A percentile compares a stretch with the other conserved stretches of the same genome.
These are phyloP conservation scores for Arctium lappa DNA, from an alignment of 129 eudicot genomes.

Conservation along the genomic window DNA sequence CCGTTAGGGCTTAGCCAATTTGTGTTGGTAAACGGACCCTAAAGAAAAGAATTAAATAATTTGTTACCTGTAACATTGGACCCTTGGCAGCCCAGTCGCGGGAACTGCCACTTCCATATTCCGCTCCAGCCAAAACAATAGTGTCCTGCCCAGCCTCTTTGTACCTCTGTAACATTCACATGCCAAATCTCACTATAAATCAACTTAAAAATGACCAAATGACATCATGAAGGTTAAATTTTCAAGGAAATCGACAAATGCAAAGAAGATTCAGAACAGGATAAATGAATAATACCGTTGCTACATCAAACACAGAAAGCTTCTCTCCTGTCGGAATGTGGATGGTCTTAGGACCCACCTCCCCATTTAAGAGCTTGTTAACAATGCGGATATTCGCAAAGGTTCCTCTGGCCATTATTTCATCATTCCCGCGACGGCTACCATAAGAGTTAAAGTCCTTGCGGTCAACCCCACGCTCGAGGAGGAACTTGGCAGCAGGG, in stretches of 20 bases:
- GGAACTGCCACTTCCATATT: conserved; percentile 96
- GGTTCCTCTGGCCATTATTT: conserved; percentile 93
- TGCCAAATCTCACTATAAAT: background rate
- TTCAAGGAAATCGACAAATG: background rate
- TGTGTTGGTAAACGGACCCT: background rate
- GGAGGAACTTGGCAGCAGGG: conserved; percentile 88
- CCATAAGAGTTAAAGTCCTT: conserved; percentile 95
- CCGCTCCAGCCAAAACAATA: conserved; percentile 89
- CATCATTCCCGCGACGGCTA: conserved; percentile 98
- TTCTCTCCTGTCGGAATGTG: conserved; percentile 95
- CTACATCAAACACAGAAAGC: conserved; percentile 85
- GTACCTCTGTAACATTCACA: conserved; percentile 59
- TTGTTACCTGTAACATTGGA: conserved; percentile 80
- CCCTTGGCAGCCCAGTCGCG: conserved; percentile 99
- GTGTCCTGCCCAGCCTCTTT: conserved; percentile 85
- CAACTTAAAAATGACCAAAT: background rate
- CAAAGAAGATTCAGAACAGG: background rate
- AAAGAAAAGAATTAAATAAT: background rate
- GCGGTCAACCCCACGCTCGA: conserved; percentile 92
- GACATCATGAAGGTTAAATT: background rate
- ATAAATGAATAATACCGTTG: conserved; percentile 50
- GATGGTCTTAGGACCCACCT: conserved; percentile 88
- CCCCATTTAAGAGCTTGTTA: conserved; percentile 91
- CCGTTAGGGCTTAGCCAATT: background rate
- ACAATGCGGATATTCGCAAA: conserved; percentile 94